Evolutionary conservation across 2,329 filamentous ascomycete species (phyloP), one percentile per base, ranked within the genome.

Genomic region (Gliomastix tumulicola): DNA sequence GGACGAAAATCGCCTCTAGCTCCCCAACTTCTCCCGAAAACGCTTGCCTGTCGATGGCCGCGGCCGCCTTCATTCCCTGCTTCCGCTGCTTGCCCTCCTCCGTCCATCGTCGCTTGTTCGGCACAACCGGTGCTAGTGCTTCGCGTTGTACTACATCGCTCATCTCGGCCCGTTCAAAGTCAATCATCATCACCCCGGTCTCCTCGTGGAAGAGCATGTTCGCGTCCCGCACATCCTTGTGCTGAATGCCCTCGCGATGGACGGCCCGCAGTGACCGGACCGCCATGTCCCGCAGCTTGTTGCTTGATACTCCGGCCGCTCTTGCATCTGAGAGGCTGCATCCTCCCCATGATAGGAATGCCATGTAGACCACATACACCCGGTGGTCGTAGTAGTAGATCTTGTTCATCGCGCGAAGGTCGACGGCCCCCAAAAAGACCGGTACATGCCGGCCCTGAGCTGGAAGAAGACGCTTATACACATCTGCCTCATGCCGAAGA

Each of bases 401-500:
- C 41, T 49, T 54, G 7, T 45, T 36, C 9, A 62, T 41, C 4
- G 35, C 19, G 30, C 47, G 43, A 20, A 68, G 55, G 44, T 66
- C 53, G 27, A 66, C 49, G 10, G 50, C 45, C 7, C 59, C 56
- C 6, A 65, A 53, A 22, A 59, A 62, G 2, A 69, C 52, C 15
- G 61, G 60, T 15, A 66, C 39, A n/a, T 45, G 13, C 11, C 40
- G 35, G 7, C 62, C 23, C n/a, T 68, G 55, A 16, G 60, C 30
- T 8, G 47, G 35, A 32, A 38, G 15, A 1, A 65, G 49, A n/a
- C 49, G 50, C 11, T 46, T 9, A 40, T 67, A 67, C 1, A 66
- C 49, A 1, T 32, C 35, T 5, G 49, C 52, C 44, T 66, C 56
- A 27, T 62, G 48, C 39, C 56, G 25, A 8, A 66, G 57, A 39